phyloP scores from a whole-genome alignment of 2,329 filamentous ascomycete species.

The Aureobasidium namibiae region DNA sequence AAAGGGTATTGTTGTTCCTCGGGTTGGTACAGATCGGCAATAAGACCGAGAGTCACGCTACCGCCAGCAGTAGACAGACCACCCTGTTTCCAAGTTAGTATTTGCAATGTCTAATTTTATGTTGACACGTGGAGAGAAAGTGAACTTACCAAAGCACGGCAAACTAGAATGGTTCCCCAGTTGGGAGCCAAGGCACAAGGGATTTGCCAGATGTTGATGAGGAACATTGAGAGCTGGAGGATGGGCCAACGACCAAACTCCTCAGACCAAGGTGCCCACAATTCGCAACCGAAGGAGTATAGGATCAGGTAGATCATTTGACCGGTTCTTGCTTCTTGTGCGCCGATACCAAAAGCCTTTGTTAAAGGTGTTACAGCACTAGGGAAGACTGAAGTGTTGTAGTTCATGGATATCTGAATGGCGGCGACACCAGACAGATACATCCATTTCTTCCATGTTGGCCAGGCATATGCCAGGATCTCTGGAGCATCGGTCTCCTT shows the following conservation, averaged over 20 bases:
- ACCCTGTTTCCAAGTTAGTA: constrained; percentile 21
- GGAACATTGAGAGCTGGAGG: constrained; percentile 61
- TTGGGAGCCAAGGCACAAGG: constrained; percentile 41
- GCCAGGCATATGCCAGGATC: constrained; percentile 37
- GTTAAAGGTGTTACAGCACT: constrained; percentile 39
- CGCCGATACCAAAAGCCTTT: constrained; percentile 58
- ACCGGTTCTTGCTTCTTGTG: constrained; percentile 61
- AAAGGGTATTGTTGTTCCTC: constrained; percentile 52
- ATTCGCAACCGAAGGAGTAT: constrained; percentile 79
- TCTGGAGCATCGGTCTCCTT: constrained; percentile 20
- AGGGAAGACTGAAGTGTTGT: constrained; percentile 42
- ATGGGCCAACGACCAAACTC: constrained; percentile 72
- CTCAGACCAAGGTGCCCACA: constrained; percentile 84
- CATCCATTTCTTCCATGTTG: constrained; percentile 40
- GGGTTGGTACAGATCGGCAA: constrained; percentile 54
- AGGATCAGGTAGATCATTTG: constrained; percentile 70
- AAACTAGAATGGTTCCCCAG: constrained; percentile 35
- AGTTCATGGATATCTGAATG: constrained; percentile 44
- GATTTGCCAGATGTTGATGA: constrained; percentile 72
- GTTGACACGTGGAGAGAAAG: not conserved
- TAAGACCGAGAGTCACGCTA: constrained; percentile 56
- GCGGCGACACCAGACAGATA: constrained; percentile 39
- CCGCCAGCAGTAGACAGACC: constrained; percentile 49
- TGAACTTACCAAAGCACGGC: constrained; percentile 37
- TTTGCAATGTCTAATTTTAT: constrained; percentile 24